Percentiles rank a stretch among this genome's conserved stretches.
These are phyloP conservation scores for Sinapis alba DNA, from an alignment of 441 rosid species.

Conservation along the genomic window DNA sequence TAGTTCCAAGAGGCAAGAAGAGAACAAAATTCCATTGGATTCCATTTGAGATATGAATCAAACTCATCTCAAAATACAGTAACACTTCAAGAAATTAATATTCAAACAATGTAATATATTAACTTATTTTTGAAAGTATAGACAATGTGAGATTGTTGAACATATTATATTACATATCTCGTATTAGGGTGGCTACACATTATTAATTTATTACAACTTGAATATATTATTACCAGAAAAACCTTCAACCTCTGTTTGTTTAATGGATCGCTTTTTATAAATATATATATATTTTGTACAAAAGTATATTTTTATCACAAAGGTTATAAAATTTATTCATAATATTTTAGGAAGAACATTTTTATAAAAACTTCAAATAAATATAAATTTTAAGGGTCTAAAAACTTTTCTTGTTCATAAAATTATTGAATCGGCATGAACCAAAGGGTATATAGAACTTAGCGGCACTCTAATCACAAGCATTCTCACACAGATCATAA, in stretches of 20 bases:
- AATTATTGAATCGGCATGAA: background rate
- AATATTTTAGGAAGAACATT: background rate
- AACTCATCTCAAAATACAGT: background rate
- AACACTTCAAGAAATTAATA: background rate
- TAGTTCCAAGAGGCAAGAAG: background rate
- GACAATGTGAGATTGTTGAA: too few species aligned
- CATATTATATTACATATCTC: background rate
- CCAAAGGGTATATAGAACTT: background rate
- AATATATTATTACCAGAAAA: too few species aligned
- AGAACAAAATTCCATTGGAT: background rate
- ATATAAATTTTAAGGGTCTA: background rate
- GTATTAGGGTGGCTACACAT: background rate
- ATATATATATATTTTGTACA: too few species aligned
- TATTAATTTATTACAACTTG: background rate
- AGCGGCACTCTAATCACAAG: background rate
- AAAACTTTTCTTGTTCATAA: background rate
- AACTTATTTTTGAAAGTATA: too few species aligned
- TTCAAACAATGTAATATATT: background rate
- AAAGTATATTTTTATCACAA: background rate
- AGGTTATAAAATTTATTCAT: background rate
- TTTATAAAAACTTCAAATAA: background rate
- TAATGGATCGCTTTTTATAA: background rate
- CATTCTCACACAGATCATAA: background rate
- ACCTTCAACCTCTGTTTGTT: background rate
- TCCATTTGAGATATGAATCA: background rate